phyloP scores from a whole-genome alignment of 2,329 filamentous ascomycete species.

The Alternaria sp. region DNA sequence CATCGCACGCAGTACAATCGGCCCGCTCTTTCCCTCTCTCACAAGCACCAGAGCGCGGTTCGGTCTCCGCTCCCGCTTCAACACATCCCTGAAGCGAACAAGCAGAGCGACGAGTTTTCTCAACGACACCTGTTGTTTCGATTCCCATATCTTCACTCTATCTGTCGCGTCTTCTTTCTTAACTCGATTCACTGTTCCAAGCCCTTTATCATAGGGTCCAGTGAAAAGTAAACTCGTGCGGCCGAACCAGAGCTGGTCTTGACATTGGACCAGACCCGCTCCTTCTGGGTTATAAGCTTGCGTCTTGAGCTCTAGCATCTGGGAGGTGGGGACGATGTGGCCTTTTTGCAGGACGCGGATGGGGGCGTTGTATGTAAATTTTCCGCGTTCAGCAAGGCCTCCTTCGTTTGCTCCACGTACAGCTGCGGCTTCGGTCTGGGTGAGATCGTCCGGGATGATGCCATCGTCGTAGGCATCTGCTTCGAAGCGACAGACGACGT shows the following conservation, averaged over 20 bases:
- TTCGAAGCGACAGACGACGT: constrained; percentile 40
- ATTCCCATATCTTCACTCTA: constrained; percentile 33
- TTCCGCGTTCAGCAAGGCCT: constrained; percentile 8
- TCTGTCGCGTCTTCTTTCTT: constrained; percentile 27
- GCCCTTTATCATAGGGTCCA: constrained; percentile 25
- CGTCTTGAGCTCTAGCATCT: constrained; percentile 41
- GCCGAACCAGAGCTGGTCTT: constrained; percentile 45
- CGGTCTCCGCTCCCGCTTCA: constrained; percentile 25
- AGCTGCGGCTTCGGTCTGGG: constrained; percentile 13
- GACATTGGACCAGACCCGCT: constrained; percentile 19
- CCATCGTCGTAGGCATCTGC: constrained; percentile 40
- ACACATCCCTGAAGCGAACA: constrained; percentile 13
- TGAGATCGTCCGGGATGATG: constrained; percentile 19
- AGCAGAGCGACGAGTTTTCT: constrained; percentile 34
- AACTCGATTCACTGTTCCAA: constrained; percentile 20
- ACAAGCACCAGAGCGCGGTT: constrained; percentile 25
- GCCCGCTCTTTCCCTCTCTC: constrained; percentile 26
- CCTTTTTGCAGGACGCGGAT: constrained; percentile 38
- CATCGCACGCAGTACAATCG: constrained; percentile 27
- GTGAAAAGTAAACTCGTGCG: constrained; percentile 38
- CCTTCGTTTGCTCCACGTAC: constrained; percentile 19
- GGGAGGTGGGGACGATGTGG: constrained; percentile 28
- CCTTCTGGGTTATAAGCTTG: constrained; percentile 21
- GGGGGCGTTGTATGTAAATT: constrained; percentile 25
- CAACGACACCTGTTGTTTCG: constrained; percentile 30